These are phyloP conservation scores for Striga asiatica DNA, from an alignment of 257 asterid genomes.

Conservation along the genomic window DNA sequence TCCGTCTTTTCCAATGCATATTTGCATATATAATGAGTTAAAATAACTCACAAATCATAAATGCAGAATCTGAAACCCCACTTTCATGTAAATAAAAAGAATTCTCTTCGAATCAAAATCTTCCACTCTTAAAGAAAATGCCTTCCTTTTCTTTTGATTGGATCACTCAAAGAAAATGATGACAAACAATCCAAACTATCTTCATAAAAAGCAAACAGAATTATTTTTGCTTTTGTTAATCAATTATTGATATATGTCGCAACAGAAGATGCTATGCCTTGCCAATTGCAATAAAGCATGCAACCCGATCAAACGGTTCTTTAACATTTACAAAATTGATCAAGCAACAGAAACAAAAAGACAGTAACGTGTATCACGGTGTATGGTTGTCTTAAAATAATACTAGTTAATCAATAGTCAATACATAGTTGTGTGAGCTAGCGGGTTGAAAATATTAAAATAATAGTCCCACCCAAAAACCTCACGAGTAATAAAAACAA, in stretches of 20 bases:
- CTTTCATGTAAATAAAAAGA: constrained; percentile 31
- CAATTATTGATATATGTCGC: background rate
- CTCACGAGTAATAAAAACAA: too few species aligned
- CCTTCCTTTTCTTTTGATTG: constrained; percentile 4
- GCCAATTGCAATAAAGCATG: background rate
- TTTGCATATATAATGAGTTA: constrained; percentile 10
- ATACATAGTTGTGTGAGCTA: too few species aligned
- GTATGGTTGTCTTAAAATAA: too few species aligned
- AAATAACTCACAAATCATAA: background rate
- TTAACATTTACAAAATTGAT: background rate
- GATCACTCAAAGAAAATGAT: too few species aligned
- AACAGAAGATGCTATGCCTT: background rate
- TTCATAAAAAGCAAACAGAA: constrained; percentile 19
- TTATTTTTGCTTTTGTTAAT: background rate
- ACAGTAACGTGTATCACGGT: too few species aligned
- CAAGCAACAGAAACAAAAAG: background rate
- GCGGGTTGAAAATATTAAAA: too few species aligned
- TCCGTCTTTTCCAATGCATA: constrained; percentile 15
- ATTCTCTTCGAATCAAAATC: constrained; percentile 29
- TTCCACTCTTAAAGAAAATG: constrained; percentile 12
- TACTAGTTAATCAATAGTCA: too few species aligned
- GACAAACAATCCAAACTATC: too few species aligned
- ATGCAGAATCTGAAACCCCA: constrained; percentile 43
- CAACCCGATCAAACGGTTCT: background rate
- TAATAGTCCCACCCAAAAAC: too few species aligned